Conservation (phyloP, 345 rosid species). For the Erysimum cheiranthoides region DNA sequence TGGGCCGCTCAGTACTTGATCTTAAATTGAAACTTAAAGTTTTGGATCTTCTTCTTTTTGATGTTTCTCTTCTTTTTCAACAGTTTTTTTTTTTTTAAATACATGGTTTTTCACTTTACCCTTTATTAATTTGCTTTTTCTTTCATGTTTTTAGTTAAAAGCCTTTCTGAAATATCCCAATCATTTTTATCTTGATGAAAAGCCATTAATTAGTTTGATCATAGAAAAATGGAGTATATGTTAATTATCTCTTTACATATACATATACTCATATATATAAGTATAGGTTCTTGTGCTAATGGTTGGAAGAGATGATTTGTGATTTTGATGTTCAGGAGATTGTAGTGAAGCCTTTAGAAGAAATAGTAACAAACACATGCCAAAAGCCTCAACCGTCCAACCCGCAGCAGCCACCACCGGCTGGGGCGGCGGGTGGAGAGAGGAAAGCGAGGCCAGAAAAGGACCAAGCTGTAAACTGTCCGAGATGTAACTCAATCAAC, state of each 20-base stretch:
- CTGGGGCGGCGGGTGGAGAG: slow-evolving; percentile 30
- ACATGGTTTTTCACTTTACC: slow-evolving; percentile 53
- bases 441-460: slow-evolving; percentile 78
- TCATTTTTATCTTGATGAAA: slow-evolving; percentile 34
- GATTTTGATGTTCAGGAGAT: slow-evolving; percentile 59
- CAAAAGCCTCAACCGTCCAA: slow-evolving; percentile 44
- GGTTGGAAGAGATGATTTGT: neutral
- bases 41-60: slow-evolving; percentile 46
- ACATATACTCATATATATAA: neutral
- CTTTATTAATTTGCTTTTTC: slow-evolving; percentile 39
- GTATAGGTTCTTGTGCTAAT: slow-evolving; percentile 13
- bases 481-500: slow-evolving; percentile 94
- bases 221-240: neutral
- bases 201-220: slow-evolving; percentile 8
- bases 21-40: slow-evolving; percentile 28
- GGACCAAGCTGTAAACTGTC: slow-evolving; percentile 89
- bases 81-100: slow-evolving; percentile 37
- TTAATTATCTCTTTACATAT: slow-evolving; percentile 23
- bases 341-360: slow-evolving; percentile 90
- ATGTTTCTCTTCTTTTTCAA: slow-evolving; percentile 25
- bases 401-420: slow-evolving; percentile 44
- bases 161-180: slow-evolving; percentile 18
- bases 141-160: slow-evolving; percentile 32
- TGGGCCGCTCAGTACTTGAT: slow-evolving; percentile 19
- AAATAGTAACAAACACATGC: slow-evolving; percentile 72